These are phyloP conservation scores for Alnus glutinosa DNA, from an alignment of 306 rosid genomes.

Conservation along the genomic window DNA sequence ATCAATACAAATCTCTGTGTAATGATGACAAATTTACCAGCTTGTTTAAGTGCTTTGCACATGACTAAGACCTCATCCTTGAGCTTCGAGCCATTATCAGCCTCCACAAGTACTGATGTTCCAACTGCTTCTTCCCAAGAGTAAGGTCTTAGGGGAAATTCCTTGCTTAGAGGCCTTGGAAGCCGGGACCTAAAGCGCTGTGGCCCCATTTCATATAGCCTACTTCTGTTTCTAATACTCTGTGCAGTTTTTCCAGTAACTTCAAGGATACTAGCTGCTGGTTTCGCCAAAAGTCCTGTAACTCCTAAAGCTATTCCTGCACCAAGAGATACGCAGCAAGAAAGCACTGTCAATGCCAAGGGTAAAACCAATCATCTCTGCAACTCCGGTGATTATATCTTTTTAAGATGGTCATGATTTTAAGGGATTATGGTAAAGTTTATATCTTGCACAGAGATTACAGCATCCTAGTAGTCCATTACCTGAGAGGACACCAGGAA, in stretches of 20 bases:
- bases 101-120: conserved; percentile 63
- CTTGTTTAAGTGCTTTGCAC: conserved; percentile 83
- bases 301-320: conserved; percentile 90
- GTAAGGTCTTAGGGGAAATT: conserved; percentile 69
- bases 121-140: conserved; percentile 97
- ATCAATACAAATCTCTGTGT: conserved; percentile 62
- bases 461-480: conserved; percentile 26
- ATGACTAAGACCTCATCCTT: conserved; percentile 66
- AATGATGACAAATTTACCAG: conserved; percentile 72
- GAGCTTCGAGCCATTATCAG: conserved; percentile 58
- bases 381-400: background rate
- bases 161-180: conserved; percentile 68
- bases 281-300: conserved; percentile 90
- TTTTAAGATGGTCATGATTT: background rate
- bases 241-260: conserved; percentile 92
- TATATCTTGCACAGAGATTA: conserved; percentile 6
- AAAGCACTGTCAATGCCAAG: conserved; percentile 21
- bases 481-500: conserved; percentile 95
- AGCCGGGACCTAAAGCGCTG: conserved; percentile 66
- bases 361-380: conserved; percentile 1
- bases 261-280: conserved; percentile 96
- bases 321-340: conserved; percentile 24
- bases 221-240: conserved; percentile 89
- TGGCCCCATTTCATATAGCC: conserved; percentile 57
- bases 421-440: background rate